Base-by-base conservation (phyloP, 352 stramenopile species). In the Blastocystis sp. region DNA sequence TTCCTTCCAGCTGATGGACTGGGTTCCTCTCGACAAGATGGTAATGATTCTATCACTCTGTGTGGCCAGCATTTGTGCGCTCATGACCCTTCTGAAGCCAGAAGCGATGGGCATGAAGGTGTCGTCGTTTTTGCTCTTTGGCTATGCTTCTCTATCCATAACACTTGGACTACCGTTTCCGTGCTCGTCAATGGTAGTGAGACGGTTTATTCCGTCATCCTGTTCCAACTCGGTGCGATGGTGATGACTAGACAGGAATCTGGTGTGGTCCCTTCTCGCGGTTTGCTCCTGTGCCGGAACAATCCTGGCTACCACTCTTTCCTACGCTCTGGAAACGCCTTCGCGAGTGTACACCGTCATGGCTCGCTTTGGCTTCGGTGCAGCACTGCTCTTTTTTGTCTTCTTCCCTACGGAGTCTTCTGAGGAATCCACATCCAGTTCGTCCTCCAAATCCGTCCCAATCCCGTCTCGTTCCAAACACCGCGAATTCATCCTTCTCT, bases 121-220 rank as follows among this genome's bases (percentile, higher is more conserved):
- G n/a, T 62, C 34, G 19, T 64, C 43, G 17, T 64, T 79, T 34
- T 64, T 45, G 61, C 5, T 21, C 7, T 2, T 79, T 19, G 34
- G 69, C 21, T 79, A 64, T 41, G 21, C 14, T 62, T 17, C 62
- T 9, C 43, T 79, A 9, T 41, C 17, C 10, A 64, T 79, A 7
- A 45, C 38, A 14, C 0, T 79, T 61, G 69, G 28, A 41, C 69
- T 79, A 1, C 69, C 69, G 17, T 79, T 79, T 79, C 69, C 69
- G 23, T 79, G 69, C 23, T 79, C 69, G 0, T 79, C 69, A 34
- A 61, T 61, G 28, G 43, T 79, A 7, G 43, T 79, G 21, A 17
- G 43, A 62, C 21, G 62, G 28, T 79, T n/a, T 34, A 79, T 79
- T 34, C 14, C 34, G 40, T 45, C 69, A 2, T n/a, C 21, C 38